Evolutionary conservation across 1,139 yeast genomes (phyloP).

Genomic region (Hanseniaspora uvarum): DNA sequence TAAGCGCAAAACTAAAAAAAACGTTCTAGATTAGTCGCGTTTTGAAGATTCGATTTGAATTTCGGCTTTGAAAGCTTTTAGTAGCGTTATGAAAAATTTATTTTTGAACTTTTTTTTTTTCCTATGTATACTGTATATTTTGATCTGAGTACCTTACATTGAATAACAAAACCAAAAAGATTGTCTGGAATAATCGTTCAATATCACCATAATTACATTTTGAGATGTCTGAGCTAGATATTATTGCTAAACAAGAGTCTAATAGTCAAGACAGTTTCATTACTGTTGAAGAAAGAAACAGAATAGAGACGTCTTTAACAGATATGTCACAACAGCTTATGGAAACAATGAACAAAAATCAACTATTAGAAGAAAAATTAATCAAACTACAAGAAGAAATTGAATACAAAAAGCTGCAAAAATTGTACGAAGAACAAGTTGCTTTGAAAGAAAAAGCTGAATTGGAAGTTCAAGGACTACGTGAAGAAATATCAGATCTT

Average conservation of each 20-base stretch:
- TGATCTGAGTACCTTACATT: no score
- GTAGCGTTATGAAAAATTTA: neutral
- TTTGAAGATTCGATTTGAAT: neutral
- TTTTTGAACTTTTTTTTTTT: neutral
- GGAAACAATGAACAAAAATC: conserved; percentile 16
- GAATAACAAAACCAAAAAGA: neutral
- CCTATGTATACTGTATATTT: neutral
- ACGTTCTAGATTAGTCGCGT: neutral
- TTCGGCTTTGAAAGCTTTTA: no score
- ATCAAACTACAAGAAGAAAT: conserved; percentile 23
- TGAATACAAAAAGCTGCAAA: conserved; percentile 26
- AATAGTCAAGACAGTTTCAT: conserved; percentile 7
- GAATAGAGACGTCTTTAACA: conserved; percentile 9
- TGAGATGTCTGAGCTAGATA: neutral
- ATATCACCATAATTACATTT: no score
- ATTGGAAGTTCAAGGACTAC: conserved; percentile 46
- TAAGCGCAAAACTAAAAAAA: neutral
- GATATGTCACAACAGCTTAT: conserved; percentile 13
- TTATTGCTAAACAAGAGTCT: neutral
- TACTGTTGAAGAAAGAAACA: conserved; percentile 10
- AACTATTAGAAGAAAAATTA: conserved; percentile 1
- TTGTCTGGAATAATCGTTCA: no score
- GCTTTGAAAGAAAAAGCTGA: conserved; percentile 44
- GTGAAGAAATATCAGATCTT: conserved; percentile 66
- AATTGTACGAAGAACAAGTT: conserved; percentile 31